Base-by-base conservation (phyloP, 1,139 yeast species). In the Yamadazyma sp. region DNA sequence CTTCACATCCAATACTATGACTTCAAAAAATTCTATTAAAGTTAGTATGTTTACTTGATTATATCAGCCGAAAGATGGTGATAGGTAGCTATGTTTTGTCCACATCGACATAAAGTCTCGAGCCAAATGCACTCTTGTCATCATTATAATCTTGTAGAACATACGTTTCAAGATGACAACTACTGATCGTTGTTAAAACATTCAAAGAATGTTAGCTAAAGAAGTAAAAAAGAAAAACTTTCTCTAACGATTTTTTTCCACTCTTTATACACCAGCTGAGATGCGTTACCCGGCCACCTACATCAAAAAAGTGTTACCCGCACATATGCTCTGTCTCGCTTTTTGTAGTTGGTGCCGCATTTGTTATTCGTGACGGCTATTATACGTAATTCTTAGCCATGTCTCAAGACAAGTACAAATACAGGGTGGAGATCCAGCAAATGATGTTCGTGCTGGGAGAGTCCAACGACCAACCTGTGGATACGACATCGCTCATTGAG, bases 391-490 rank as follows among this genome's bases (percentile, higher is more conserved):
- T n/a, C n/a, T 3, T 5, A 4, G 14, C n/a, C 18, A 48, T 49
- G 51, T 42, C 51, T 16, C 38, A 36, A n/a, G 66, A 63, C 37
- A 83, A 84, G 56, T 83, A 85, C 64, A 80, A 82, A 56, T 88
- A 87, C 59, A 70, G 95, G 42, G 77, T 84, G 36, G 96, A 88
- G 61, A 87, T 88, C 54, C 96, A 87, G 60, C 96, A 89, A 68
- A 94, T 92, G 98, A 92, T 92, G 99, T 92, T 94, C 69, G 98
- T 92, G 43, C 78, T 86, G 44, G 99, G 98, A 2, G 98, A 92
- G 61, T 81, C 94, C 1, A 87, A 87, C 51, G 98, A 92, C 53
- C 95, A 98, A 2, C 96, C 97, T 0, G 74, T 84, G 8, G 95
- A 87, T 50, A 88, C 97, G 1, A 87, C 97, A 0, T 82, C 94